Evolutionary conservation across 257 asterid species (phyloP).

Genomic region (Linaria vulgaris): DNA sequence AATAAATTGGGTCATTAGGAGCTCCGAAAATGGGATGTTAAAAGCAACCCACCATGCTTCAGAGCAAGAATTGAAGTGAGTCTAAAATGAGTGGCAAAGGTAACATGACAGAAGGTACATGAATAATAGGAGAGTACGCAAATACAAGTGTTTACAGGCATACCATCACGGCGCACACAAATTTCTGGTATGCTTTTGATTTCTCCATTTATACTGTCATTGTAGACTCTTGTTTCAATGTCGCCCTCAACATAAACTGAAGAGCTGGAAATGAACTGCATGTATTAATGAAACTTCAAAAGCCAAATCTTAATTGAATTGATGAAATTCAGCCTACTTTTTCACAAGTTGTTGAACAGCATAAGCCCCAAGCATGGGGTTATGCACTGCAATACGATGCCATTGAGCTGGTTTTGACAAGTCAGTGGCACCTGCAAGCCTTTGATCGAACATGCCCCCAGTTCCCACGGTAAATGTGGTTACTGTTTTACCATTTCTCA

Average conservation of each 20-base stretch:
- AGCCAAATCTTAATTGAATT: neutral
- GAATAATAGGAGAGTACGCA: neutral
- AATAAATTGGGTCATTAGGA: neutral
- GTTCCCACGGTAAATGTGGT: slow-evolving; percentile 92
- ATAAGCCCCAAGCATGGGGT: slow-evolving; percentile 77
- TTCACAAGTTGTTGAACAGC: slow-evolving; percentile 84
- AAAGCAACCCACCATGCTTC: no score
- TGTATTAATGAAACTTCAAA: slow-evolving; percentile 29
- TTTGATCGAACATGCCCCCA: slow-evolving; percentile 95
- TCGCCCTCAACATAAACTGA: slow-evolving; percentile 96
- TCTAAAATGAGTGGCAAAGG: neutral
- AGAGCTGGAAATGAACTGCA: slow-evolving; percentile 59
- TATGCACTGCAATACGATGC: slow-evolving; percentile 97
- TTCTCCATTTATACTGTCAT: slow-evolving; percentile 87
- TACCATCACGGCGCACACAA: slow-evolving; percentile 95
- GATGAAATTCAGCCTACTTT: slow-evolving; percentile 46
- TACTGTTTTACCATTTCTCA: slow-evolving; percentile 83
- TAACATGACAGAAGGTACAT: slow-evolving; percentile 5
- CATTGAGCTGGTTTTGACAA: slow-evolving; percentile 89
- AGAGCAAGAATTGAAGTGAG: neutral
- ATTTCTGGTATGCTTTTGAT: slow-evolving; percentile 91
- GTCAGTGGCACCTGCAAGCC: slow-evolving; percentile 49
- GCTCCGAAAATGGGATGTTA: slow-evolving; percentile 1
- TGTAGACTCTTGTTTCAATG: slow-evolving; percentile 93
- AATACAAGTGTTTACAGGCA: slow-evolving; percentile 21